Base-by-base conservation (phyloP, 768 basidiomycete species). In the Rhizopogon roseolus region DNA sequence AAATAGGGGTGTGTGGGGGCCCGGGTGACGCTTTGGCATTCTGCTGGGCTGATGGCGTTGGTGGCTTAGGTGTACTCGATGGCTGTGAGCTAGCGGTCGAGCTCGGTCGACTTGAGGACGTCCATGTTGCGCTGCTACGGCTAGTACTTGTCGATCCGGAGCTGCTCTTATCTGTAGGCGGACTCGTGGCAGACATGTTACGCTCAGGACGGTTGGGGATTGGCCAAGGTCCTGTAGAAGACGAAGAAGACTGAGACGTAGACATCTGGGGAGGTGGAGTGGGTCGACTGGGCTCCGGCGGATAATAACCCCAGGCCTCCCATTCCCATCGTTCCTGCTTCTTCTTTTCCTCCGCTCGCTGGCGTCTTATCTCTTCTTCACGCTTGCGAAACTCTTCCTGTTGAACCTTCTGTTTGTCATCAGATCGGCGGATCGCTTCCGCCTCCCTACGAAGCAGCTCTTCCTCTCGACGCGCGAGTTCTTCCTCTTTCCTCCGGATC, bases 81-180 rank as follows among this genome's bases (percentile, higher is more conserved):
- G 66, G 6, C 14, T 67, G 68, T 1, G 60, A 58, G 11, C 56
- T 59, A 13, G 62, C 16, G 3, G 68, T 59, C 1, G 75, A 56
- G 44, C 48, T 61, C 25, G 64, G 59, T 34, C 71, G 65, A 11
- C 68, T 56, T 2, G 70, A 66, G 52, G 68, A 55, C 4, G 68
- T 52, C 63, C 68, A 70, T 25, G 50, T 32, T n/a, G 68, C n/a
- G 53, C 57, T 65, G 36, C 60, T 46, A 44, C 73, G 65, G 56
- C 60, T 57, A n/a, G 65, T 59, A 25, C 60, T 57, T 36, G 64
- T 58, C 19, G 69, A 65, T 27, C 61, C 56, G 14, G 66, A 60
- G 51, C 67, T 70, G 48, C 55, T 62, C 36, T 70, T 67, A 49
- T 73, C 71, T 14, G 61, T 54, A 41, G 60, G 67, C 19, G 71